These are phyloP conservation scores for Shiraia bambusicola DNA, from an alignment of 2,329 filamentous ascomycete genomes.

Conservation along the genomic window DNA sequence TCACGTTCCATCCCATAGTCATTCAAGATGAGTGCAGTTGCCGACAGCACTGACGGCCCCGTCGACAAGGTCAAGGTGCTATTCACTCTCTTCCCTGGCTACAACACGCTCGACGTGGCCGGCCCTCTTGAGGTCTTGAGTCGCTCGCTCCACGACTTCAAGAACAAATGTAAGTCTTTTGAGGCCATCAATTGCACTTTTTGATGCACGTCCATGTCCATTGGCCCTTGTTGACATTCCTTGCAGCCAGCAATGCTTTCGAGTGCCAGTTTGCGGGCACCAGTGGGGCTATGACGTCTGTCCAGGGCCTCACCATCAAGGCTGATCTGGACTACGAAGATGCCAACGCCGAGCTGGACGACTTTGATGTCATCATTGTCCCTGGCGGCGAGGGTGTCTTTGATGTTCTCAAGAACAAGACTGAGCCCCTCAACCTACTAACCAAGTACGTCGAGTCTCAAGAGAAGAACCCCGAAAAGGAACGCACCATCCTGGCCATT, in stretches of 20 bases:
- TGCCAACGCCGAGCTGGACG: conserved; percentile 69
- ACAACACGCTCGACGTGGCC: conserved; percentile 59
- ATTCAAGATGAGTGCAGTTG: conserved; percentile 46
- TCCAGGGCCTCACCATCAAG: conserved; percentile 68
- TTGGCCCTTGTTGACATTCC: conserved; percentile 21
- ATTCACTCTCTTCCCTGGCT: conserved; percentile 58
- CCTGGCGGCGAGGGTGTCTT: conserved; percentile 68
- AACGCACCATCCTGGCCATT: conserved; percentile 78
- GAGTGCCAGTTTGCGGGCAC: conserved; percentile 55
- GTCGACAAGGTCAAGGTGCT: conserved; percentile 66
- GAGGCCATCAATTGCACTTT: conserved; percentile 7
- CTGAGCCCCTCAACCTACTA: conserved; percentile 65
- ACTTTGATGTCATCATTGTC: conserved; percentile 78
- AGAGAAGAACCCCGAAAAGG: conserved; percentile 73
- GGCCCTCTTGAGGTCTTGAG: conserved; percentile 61
- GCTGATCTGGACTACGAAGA: conserved; percentile 78
- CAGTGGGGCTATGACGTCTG: conserved; percentile 51
- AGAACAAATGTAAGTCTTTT: conserved; percentile 50
- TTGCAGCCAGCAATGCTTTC: conserved; percentile 56
- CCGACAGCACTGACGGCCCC: conserved; percentile 40
- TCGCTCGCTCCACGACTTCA: conserved; percentile 55
- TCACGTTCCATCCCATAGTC: conserved; percentile 17
- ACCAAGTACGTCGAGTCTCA: conserved; percentile 76
- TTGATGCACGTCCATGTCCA: not conserved
- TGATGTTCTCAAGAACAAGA: conserved; percentile 65